Evolutionary conservation across 108 stramenopile species (phyloP).

Genomic region (Nitzschia putrida): DNA sequence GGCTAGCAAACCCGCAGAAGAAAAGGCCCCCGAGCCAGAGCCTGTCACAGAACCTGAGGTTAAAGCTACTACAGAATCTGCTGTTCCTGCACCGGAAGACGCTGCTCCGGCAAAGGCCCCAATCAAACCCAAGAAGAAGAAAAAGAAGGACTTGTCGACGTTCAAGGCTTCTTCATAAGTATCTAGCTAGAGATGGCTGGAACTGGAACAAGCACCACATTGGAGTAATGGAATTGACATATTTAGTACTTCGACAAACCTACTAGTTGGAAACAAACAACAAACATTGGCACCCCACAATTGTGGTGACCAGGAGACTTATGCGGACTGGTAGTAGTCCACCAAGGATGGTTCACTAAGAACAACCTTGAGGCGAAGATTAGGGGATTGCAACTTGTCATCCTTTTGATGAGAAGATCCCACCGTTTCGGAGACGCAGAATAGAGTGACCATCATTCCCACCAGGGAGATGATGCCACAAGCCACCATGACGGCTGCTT

Average conservation of each 20-base stretch:
- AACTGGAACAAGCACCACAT: too few relatives aligned
- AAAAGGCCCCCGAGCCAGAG: conserved; percentile 10
- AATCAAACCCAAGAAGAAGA: conserved; percentile 74
- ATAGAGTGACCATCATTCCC: conserved; percentile 38
- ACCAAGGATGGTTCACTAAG: conserved; percentile 22
- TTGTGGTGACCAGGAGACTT: not conserved
- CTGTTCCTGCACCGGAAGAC: conserved; percentile 1
- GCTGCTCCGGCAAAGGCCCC: conserved; percentile 23
- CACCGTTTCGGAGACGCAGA: conserved; percentile 11
- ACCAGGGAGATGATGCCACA: conserved; percentile 50
- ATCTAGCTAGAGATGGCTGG: too few relatives aligned
- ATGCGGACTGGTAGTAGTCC: conserved; percentile 7
- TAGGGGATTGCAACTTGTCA: not conserved
- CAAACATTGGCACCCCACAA: too few relatives aligned
- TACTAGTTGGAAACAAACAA: too few relatives aligned
- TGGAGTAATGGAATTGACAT: too few relatives aligned
- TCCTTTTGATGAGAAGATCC: not conserved
- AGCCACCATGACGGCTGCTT: conserved; percentile 47
- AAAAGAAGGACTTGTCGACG: conserved; percentile 80
- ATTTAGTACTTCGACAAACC: too few relatives aligned
- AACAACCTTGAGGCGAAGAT: conserved; percentile 9
- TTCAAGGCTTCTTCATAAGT: conserved; percentile 22
- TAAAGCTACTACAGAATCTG: conserved; percentile 13
- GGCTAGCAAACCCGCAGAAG: conserved; percentile 23
- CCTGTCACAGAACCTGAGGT: conserved; percentile 23